Base-by-base conservation (phyloP, 2,329 filamentous ascomycete species). In the Mollisiaceae sp. region DNA sequence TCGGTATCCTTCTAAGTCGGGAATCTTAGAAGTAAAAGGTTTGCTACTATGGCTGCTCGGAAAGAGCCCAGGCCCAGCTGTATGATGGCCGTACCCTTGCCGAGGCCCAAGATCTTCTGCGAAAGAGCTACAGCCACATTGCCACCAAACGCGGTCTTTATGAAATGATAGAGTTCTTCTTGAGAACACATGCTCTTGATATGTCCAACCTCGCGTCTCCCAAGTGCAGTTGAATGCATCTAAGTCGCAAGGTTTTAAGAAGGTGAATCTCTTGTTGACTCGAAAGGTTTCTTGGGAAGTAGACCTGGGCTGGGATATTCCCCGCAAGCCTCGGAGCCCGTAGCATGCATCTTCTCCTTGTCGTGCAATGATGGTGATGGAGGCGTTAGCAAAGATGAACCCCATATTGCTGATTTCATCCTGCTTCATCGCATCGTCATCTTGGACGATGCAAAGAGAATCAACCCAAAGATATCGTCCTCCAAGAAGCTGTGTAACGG, bases 321-420 rank as follows among this genome's bases (percentile, higher is more conserved):
- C 64, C 43, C 24, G 15, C 18, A 65, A 15, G 5, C 63, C 67
- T 32, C 43, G 35, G 12, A 74, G 41, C 54, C 63, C 60, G 61
- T 66, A 60, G 63, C 69, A 15, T 63, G 69, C 58, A 71, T 74
- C 67, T 11, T 56, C 56, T n/a, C 71, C 70, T 60, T 71, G 69
- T 6, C 45, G 60, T n/a, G 71, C 73, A 27, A 73, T 65, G 50
- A 71, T 65, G 8, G 70, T 71, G 15, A 71, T 63, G 15, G 66
- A 60, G n/a, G 65, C 58, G n/a, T 65, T 64, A 3, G 70, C 69
- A 59, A 69, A 74, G 36, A 73, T 63, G 15, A 69, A 69, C 27
- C 68, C 69, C 52, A 77, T 70, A n/a, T 67, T 67, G 32, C 68
- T 63, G 43, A 76, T 70, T 35, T 74, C 62, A 43, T 60, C 62